Evolutionary conservation across 1,139 yeast species (phyloP).

Genomic region (Suhomyces yuchorum): DNA sequence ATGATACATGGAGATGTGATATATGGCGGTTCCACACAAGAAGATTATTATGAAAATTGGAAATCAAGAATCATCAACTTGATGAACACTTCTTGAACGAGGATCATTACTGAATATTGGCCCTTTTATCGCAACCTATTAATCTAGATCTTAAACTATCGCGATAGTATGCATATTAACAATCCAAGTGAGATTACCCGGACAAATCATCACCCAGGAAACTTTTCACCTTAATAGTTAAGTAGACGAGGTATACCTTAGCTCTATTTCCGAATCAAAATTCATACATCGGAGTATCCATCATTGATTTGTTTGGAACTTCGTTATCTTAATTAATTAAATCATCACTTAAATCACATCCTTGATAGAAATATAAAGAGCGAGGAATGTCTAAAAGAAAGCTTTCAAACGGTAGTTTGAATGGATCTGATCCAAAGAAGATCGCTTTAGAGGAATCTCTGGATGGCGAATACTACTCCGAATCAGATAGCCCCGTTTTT

Average conservation of each 20-base stretch:
- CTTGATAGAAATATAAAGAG: not conserved
- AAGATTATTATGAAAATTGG: constrained; percentile 39
- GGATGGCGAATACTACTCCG: constrained; percentile 10
- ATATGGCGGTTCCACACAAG: constrained; percentile 32
- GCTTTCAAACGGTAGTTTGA: constrained; percentile 12
- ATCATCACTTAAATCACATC: not conserved
- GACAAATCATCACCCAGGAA: constrained; percentile 10
- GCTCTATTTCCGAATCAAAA: not conserved
- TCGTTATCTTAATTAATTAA: not conserved
- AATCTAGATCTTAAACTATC: not conserved
- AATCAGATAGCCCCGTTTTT: constrained; percentile 3
- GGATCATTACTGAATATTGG: too few species aligned
- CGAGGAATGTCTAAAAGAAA: constrained; percentile 10
- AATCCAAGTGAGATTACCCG: constrained; percentile 7
- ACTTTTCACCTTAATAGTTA: constrained; percentile 12
- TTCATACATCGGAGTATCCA: not conserved
- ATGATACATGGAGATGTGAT: constrained; percentile 40
- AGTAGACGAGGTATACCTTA: not conserved
- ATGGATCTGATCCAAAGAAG: constrained; percentile 9
- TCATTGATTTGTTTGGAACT: constrained; percentile 3
- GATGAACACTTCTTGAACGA: constrained; percentile 2
- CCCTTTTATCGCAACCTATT: too few species aligned
- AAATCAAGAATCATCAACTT: constrained; percentile 13
- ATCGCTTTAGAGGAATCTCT: constrained; percentile 9
- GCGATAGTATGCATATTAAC: not conserved